Evolutionary conservation across 2,329 filamentous ascomycete species (phyloP), one percentile per base, ranked within the genome.

Genomic region (Colletotrichum navitas): DNA sequence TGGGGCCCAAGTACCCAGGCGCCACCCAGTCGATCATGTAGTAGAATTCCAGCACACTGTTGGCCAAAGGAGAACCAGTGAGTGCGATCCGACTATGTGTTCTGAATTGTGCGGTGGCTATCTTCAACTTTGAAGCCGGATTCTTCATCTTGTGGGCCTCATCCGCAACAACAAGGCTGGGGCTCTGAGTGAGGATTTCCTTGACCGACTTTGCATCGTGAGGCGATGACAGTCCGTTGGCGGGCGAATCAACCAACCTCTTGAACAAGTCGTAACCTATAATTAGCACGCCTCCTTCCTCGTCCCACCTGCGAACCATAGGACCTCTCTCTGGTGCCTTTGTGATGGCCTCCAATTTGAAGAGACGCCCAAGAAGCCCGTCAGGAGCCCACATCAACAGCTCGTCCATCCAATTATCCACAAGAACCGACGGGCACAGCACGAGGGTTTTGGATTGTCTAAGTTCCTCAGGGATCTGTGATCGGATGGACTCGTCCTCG

Each of bases 1-100:
- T 80, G 4, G 88, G 85, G 0, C 94, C 94, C 3, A 97, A 85
- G 78, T 93, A 97, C 32, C 89, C 89, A 0, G 93, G 93, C 1
- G 93, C 91, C 62, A 96, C 90, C 94, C 94, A 97, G 74, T 95
- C 88, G 69, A 97, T 92, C 89, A 97, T 93, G n/a, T 90, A 84
- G 77, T 91, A 94, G 77, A 97, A 97, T 76, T 98, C 95, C 36
- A 88, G 84, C 0, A 97, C 89, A 63, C 94, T 93, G 77, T 97
- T 98, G 5, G 93, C 91, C 63, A 98, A 84, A 0, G 95, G 95
- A 0, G 94, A 95, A 0, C 94, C 95, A 0, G 94, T 97, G 73
- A 98, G 84, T 7, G 94, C 95, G 74, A 98, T 93, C 14, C 94
- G 90, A 71, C 87, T 91, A 65, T 84, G 88, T 0, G 94, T 93